Conservation (phyloP, 2,329 filamentous ascomycete genomes). For the Neonectria coccinea region DNA sequence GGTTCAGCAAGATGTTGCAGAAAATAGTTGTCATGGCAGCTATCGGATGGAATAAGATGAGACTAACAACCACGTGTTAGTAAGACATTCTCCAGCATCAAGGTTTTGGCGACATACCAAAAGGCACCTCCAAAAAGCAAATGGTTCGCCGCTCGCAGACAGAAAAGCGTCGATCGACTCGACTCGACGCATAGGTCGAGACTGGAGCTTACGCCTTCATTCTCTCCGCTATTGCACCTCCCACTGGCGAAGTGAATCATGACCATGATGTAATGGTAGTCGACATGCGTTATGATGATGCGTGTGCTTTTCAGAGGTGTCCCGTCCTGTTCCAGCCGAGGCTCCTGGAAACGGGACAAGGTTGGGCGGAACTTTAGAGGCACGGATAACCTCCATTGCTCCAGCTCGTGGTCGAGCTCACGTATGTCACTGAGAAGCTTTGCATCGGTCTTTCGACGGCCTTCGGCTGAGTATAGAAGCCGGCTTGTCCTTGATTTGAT, state of each 20-base stretch:
- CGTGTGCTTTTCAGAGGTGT: conserved; percentile 50
- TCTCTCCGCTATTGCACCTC: conserved; percentile 51
- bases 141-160: conserved; percentile 55
- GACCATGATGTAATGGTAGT: conserved; percentile 65
- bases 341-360: conserved; percentile 52
- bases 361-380: conserved; percentile 57
- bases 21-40: conserved; percentile 65
- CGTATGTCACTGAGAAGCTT: conserved; percentile 65
- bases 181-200: conserved; percentile 65
- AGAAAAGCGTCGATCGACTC: conserved; percentile 63
- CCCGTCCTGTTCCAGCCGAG: not conserved
- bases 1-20: conserved; percentile 63
- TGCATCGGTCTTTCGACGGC: conserved; percentile 62
- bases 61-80: conserved; percentile 50
- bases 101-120: conserved; percentile 50
- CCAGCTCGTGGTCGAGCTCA: conserved; percentile 66
- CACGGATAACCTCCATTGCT: conserved; percentile 63
- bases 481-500: conserved; percentile 63
- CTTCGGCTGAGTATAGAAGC: conserved; percentile 61
- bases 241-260: conserved; percentile 66
- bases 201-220: conserved; percentile 60
- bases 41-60: conserved; percentile 65
- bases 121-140: conserved; percentile 59
- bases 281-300: conserved; percentile 61
- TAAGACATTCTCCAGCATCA: not conserved